Conservation (phyloP, 768 basidiomycete species). For the Lyophyllum shimeji region DNA sequence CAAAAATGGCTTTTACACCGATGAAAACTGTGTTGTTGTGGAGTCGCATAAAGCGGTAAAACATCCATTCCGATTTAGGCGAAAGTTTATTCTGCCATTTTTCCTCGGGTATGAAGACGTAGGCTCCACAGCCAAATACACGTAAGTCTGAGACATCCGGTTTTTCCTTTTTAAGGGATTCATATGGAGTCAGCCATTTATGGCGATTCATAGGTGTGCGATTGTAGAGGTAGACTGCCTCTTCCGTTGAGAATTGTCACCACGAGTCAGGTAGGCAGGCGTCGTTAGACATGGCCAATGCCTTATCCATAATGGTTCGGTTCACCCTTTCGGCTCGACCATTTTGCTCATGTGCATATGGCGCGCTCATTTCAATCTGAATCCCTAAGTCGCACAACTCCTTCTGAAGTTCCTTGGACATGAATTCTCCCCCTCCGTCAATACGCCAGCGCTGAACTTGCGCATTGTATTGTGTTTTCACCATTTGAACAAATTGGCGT, state of each 20-base stretch:
- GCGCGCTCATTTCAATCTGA: neutral
- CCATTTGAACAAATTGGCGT: neutral
- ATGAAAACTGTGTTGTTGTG: neutral
- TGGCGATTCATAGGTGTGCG: neutral
- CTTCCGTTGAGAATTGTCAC: conserved; percentile 7
- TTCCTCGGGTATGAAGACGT: neutral
- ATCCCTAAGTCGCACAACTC: neutral
- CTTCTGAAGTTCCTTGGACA: neutral
- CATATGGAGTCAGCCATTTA: neutral
- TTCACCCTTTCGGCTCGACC: neutral
- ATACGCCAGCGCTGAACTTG: neutral
- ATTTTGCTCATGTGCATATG: neutral
- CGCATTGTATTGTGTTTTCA: neutral
- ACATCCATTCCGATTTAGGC: neutral
- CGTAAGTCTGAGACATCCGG: neutral
- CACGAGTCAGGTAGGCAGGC: conserved; percentile 1
- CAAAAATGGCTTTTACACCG: conserved; percentile 3
- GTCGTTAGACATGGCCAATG: neutral
- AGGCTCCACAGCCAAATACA: conserved; percentile 12
- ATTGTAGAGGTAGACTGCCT: neutral
- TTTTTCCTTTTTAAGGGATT: neutral
- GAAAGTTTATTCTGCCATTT: neutral
- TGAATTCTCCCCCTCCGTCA: neutral
- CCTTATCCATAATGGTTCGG: neutral
- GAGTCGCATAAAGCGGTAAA: neutral